phyloP scores from a whole-genome alignment of 352 stramenopile genomes.

The Thalassiosira ordinaria region DNA sequence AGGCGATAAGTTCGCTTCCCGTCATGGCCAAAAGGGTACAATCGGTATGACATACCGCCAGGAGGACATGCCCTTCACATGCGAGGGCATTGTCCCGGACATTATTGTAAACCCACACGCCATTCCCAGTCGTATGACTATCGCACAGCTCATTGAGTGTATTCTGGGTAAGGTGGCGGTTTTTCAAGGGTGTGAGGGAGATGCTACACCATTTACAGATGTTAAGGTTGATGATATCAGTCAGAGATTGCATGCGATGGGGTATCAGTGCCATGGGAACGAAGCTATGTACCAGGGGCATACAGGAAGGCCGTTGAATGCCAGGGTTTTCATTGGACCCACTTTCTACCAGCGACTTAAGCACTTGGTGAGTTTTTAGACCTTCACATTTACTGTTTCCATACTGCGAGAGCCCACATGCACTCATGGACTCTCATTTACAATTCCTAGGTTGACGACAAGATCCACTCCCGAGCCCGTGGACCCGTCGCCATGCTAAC shows the following conservation, averaged over 20 bases:
- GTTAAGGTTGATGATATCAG: conserved; percentile 98
- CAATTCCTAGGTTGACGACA: conserved; percentile 90
- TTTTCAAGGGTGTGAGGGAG: conserved; percentile 96
- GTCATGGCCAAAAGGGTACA: conserved; percentile 95
- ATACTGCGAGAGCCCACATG: not conserved
- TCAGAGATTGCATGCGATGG: conserved; percentile 89
- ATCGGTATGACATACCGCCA: conserved; percentile 99
- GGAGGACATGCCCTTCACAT: conserved; percentile 99
- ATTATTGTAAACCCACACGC: conserved; percentile 99
- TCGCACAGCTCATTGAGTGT: conserved; percentile 99
- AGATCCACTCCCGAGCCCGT: conserved; percentile 96
- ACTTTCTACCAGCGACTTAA: conserved; percentile 99
- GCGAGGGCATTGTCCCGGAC: conserved; percentile 98
- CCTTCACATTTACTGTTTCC: not conserved
- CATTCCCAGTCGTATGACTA: conserved; percentile 99
- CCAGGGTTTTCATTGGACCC: conserved; percentile 98
- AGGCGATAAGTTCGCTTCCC: conserved; percentile 96
- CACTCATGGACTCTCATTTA: conserved; percentile 55
- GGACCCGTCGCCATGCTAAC: conserved; percentile 98
- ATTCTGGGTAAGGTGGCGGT: conserved; percentile 98
- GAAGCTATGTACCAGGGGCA: conserved; percentile 99
- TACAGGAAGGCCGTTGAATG: conserved; percentile 95
- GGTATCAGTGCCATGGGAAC: conserved; percentile 99
- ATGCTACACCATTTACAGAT: conserved; percentile 99
- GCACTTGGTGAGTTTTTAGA: conserved; percentile 93